These are phyloP conservation scores for Delphinella strobiligena DNA, from an alignment of 2,329 filamentous ascomycete genomes.

Conservation along the genomic window DNA sequence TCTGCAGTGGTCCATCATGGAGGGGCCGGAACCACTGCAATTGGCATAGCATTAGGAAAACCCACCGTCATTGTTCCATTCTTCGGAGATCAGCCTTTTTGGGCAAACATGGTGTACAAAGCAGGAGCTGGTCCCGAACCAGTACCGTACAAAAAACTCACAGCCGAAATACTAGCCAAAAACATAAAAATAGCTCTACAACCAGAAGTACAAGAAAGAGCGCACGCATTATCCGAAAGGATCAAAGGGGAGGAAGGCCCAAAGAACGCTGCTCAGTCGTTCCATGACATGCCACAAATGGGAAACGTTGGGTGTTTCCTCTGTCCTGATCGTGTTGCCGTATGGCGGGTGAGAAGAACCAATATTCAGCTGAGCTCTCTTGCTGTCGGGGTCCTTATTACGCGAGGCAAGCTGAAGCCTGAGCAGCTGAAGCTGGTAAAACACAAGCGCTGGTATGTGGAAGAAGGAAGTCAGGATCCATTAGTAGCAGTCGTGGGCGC, in stretches of 20 bases:
- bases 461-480: constrained; percentile 6
- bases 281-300: constrained; percentile 17
- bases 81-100: constrained; percentile 36
- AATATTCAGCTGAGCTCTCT: constrained; percentile 55
- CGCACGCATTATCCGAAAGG: neutral
- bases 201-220: constrained; percentile 20
- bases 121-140: constrained; percentile 32
- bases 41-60: constrained; percentile 23
- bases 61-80: constrained; percentile 29
- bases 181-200: constrained; percentile 23
- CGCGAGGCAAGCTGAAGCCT: neutral
- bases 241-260: constrained; percentile 26
- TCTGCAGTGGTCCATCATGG: constrained; percentile 27
- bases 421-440: constrained; percentile 3
- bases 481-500: constrained; percentile 1
- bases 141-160: constrained; percentile 25
- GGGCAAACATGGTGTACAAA: constrained; percentile 29
- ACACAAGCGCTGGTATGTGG: constrained; percentile 5
- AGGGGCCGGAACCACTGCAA: constrained; percentile 26
- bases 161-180: constrained; percentile 22
- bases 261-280: constrained; percentile 27
- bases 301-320: constrained; percentile 41
- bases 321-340: constrained; percentile 52
- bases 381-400: constrained; percentile 36
- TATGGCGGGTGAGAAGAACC: constrained; percentile 58